phyloP scores from a whole-genome alignment of 345 rosid species.

The Draba incana region DNA sequence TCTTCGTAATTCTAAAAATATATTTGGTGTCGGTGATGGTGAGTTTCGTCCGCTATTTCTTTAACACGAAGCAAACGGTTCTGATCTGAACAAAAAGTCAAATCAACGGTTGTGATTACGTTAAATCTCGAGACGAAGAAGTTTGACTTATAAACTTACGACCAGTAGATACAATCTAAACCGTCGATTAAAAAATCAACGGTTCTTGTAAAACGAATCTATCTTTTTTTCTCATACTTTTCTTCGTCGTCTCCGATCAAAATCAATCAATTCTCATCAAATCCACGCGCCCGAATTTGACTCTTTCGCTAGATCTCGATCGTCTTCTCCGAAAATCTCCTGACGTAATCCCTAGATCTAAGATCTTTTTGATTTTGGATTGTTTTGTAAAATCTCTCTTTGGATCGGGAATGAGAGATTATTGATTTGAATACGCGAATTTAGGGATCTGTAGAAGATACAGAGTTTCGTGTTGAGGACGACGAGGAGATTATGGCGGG shows the following conservation, averaged over 20 bases:
- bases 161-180: conserved; percentile 10
- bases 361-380: conserved; percentile 13
- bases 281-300: conserved; percentile 33
- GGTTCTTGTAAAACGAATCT: conserved; percentile 25
- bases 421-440: conserved; percentile 13
- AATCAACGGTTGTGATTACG: conserved; percentile 41
- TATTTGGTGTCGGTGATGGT: conserved; percentile 30
- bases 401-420: conserved; percentile 8
- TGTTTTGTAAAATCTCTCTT: too few relatives aligned
- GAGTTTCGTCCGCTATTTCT: conserved; percentile 36
- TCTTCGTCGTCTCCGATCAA: conserved; percentile 7
- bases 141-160: conserved; percentile 29
- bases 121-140: conserved; percentile 20
- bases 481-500: conserved; percentile 47
- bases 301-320: conserved; percentile 38
- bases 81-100: conserved; percentile 17
- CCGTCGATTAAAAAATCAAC: conserved; percentile 30
- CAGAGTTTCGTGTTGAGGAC: too few relatives aligned
- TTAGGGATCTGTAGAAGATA: conserved; percentile 22
- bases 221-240: background rate
- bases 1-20: background rate
- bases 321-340: conserved; percentile 31
- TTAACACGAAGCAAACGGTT: conserved; percentile 37
- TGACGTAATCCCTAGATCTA: background rate
- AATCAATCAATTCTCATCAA: conserved; percentile 24